Base-by-base conservation (phyloP, 805 yeast species). In the Suhomyces tanzawaensis region DNA sequence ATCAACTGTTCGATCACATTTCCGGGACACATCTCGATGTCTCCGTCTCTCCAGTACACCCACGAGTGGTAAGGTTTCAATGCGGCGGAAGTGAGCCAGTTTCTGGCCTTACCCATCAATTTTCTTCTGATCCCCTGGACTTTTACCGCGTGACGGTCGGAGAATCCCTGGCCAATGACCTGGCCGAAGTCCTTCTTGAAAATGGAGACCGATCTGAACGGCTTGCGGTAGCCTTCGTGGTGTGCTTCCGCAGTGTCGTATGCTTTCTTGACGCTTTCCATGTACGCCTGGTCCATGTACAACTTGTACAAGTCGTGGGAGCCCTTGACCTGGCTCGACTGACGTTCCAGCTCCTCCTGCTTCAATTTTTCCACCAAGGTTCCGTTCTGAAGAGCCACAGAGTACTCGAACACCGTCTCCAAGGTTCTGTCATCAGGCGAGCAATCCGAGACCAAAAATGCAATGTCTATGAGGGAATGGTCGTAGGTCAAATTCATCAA, bases 1-100 rank as follows among this genome's bases (percentile, higher is more conserved):
- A 85, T 85, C 62, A 85, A 66, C 52, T 76, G 81, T 59, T 85
- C 81, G 44, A 85, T 76, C 34, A 85, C 82, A 29, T 81, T 71
- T 4, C 87, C 88, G 0, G 91, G 90, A 48, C 85, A 79, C n/a
- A 84, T 71, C 53, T 85, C 95, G 35, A 85, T 80, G 54, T 85
- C 95, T 1, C 79, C 93, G 59, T 85, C 95, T 66, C 95, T 72
- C 95, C 95, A 85, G 55, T 85, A 85, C 9, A 85, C 91, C 95
- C 95, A 85, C 1, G 91, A 83, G 58, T 85, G 95, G 52, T 85
- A 82, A 3, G 95, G 88, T 53, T 82, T 78, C 41, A 85, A 66
- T 0, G 93, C 86, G 29, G 76, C 76, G 1, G 85, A 73, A 4
- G 86, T 75, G 32, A 85, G 64, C 95, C 95, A 85, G 55, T 85